These are phyloP conservation scores for Ambrosia hybrid DNA, from an alignment of 140 eudicot genomes.

Conservation along the genomic window DNA sequence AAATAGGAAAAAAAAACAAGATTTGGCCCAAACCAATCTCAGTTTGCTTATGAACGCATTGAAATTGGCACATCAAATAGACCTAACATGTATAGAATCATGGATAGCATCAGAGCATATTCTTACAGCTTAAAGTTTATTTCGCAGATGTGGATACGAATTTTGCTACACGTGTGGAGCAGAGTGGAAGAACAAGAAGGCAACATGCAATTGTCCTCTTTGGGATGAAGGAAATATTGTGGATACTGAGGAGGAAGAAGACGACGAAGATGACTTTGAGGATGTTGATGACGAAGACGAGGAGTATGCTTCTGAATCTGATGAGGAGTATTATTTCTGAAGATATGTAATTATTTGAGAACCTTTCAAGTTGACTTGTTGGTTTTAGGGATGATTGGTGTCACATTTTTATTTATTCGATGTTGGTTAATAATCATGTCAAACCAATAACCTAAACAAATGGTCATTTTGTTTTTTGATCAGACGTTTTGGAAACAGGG, in stretches of 20 bases:
- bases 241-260: constrained; percentile 33
- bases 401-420: not conserved
- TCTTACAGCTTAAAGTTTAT: not conserved
- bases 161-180: constrained; percentile 83
- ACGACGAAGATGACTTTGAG: constrained; percentile 25
- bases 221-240: constrained; percentile 51
- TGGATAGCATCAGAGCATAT: not conserved
- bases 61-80: not conserved
- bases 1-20: not conserved
- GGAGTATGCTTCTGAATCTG: constrained; percentile 9
- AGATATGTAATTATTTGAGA: not conserved
- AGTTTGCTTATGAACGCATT: not conserved
- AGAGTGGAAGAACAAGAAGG: constrained; percentile 64
- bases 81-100: not conserved
- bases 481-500: too few relatives aligned
- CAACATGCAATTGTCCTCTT: constrained; percentile 62
- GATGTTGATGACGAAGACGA: constrained; percentile 10
- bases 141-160: constrained; percentile 62
- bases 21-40: not conserved
- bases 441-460: too few relatives aligned
- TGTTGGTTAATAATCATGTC: not conserved
- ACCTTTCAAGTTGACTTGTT: too few relatives aligned
- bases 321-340: not conserved
- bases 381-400: too few relatives aligned
- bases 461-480: too few relatives aligned